These are phyloP conservation scores for Hordeum vulgare DNA, from an alignment of 176 grass and related monocot genomes.

Conservation along the genomic window MorexV3_pseudomolecules_assembly NC_058520.1:179137006-179137505, in stretches of 20 bases:
- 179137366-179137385: not conserved
- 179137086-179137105: conserved; percentile 22
- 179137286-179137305: conserved; percentile 5
- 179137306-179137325: conserved; percentile 51
- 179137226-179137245: conserved; percentile 27
- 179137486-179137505: not conserved
- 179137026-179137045: not conserved
- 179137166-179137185: conserved; percentile 36
- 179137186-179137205: conserved; percentile 7
- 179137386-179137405: not conserved
- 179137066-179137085: conserved; percentile 43
- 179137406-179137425: not conserved
- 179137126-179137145: conserved; percentile 22
- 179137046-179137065: conserved; percentile 15
- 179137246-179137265: conserved; percentile 11
- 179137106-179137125: conserved; percentile 46
- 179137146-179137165: not conserved
- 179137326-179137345: not conserved
- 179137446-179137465: not conserved
- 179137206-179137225: conserved; percentile 16
- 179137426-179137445: not conserved
- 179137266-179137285: not conserved
- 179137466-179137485: not conserved
- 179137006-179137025: no score
- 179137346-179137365: not conserved